Evolutionary conservation across 2,329 filamentous ascomycete species (phyloP).

Genomic region (Fusarium sp.): DNA sequence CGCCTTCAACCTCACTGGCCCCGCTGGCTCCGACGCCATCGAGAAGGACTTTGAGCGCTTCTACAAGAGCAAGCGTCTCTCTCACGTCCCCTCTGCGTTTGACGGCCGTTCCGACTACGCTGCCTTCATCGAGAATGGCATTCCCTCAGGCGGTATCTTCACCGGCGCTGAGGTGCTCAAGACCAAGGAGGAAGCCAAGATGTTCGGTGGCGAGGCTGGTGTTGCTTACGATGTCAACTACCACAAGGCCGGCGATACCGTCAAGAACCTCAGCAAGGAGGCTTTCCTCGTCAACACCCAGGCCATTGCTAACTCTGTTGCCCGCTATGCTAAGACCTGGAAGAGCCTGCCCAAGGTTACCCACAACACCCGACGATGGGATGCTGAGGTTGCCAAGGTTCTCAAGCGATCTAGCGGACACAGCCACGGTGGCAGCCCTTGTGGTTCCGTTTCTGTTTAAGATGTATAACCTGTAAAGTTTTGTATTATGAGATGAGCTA

Average conservation of each 20-base stretch:
- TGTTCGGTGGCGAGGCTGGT: slow-evolving; percentile 73
- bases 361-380: slow-evolving; percentile 50
- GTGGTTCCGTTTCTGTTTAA: slow-evolving; percentile 38
- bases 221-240: slow-evolving; percentile 62
- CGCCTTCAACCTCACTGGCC: slow-evolving; percentile 66
- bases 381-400: slow-evolving; percentile 49
- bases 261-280: slow-evolving; percentile 56
- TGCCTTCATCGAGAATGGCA: slow-evolving; percentile 74
- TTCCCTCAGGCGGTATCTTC: slow-evolving; percentile 76
- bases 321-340: slow-evolving; percentile 58
- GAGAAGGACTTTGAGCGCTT: slow-evolving; percentile 70
- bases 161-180: slow-evolving; percentile 76
- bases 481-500: slow-evolving; percentile 33
- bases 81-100: slow-evolving; percentile 72
- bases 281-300: slow-evolving; percentile 62
- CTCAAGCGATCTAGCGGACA: slow-evolving; percentile 47
- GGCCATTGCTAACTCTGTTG: slow-evolving; percentile 58
- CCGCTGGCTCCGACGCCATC: slow-evolving; percentile 71
- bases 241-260: slow-evolving; percentile 60
- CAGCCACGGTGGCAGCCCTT: slow-evolving; percentile 49
- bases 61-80: slow-evolving; percentile 61
- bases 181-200: slow-evolving; percentile 68
- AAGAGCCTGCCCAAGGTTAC: slow-evolving; percentile 51
- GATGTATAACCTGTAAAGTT: background rate
- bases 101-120: slow-evolving; percentile 76